Evolutionary conservation across 495 filamentous ascomycete genomes (phyloP), one percentile per base, ranked within the genome.

Genomic region (Peziza echinospora): DNA sequence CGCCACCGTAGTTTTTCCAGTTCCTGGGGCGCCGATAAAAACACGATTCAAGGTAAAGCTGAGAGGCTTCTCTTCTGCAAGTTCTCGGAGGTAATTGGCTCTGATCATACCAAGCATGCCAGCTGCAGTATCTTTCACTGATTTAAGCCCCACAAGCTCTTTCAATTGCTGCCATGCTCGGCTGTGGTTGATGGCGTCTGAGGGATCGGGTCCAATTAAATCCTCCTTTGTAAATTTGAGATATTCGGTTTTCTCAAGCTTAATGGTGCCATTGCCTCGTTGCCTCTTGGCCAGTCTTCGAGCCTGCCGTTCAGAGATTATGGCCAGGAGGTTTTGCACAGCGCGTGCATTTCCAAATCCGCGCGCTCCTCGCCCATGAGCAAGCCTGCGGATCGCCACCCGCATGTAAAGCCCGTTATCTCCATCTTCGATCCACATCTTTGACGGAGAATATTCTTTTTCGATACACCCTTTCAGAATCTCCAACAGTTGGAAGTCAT

Each of bases 301-400:
- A 0, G 76, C 64, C 53, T 85, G 81, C 3, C 78, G 65, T 16
- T 65, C 63, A 0, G 59, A 53, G 21, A 87, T 69, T 21, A 51
- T 60, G 5, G 67, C 51, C n/a, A 76, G 52, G 2, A 53, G 53
- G 52, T 83, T 85, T 47, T 82, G 69, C 0, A 84, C 62, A 0
- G 75, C 70, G 0, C 81, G 62, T 2, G 80, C 81, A 55, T 85
- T 85, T 0, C 73, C 81, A 56, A 84, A 86, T 0, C 78, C 79
- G 41, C 77, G 71, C 0, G 63, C 64, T 3, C 77, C 79, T 3
- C 79, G 71, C 0, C 72, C 67, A 9, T 66, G 54, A 0, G 76
- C 79, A 24, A 84, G 58, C 5, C 79, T 68, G 3, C 76, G 62
- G 21, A 72, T 58, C 7, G 72, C 70, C 50, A 85, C 76, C 0